Conservation (phyloP, 202 grass and related monocot species). For the Schoenoplectus tabernaemontani region DNA sequence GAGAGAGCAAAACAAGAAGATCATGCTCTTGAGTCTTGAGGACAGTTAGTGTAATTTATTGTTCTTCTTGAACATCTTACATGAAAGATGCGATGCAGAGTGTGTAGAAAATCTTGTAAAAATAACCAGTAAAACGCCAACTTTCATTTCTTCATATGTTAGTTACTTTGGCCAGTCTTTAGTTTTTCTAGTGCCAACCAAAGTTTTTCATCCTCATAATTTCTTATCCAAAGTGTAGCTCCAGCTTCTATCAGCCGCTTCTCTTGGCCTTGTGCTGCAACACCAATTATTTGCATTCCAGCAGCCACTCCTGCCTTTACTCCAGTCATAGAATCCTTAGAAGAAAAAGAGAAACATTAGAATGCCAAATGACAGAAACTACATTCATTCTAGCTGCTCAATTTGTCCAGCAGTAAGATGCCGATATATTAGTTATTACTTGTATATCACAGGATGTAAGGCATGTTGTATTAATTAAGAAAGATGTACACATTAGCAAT, state of each 20-base stretch:
- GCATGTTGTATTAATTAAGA: neutral
- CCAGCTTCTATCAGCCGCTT: constrained; percentile 22
- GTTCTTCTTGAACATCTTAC: too few relatives aligned
- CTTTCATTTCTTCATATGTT: neutral
- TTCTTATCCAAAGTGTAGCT: constrained; percentile 43
- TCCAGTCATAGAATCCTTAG: constrained; percentile 40
- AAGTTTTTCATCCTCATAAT: constrained; percentile 43
- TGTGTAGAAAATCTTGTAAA: neutral
- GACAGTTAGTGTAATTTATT: neutral
- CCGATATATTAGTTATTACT: neutral
- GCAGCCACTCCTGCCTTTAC: constrained; percentile 44
- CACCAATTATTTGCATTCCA: constrained; percentile 43
- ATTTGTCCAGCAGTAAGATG: neutral
- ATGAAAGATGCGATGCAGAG: too few relatives aligned
- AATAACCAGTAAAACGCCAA: too few relatives aligned
- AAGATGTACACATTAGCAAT: neutral
- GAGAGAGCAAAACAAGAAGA: neutral
- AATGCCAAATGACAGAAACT: neutral
- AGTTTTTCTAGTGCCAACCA: constrained; percentile 27
- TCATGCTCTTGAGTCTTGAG: neutral
- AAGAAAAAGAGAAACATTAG: neutral
- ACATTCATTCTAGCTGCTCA: neutral
- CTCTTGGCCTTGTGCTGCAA: constrained; percentile 32
- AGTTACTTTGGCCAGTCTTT: neutral
- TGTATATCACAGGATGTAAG: neutral